Evolutionary conservation across 768 basidiomycete species (phyloP), one percentile per base, ranked within the genome.

Genomic region (Psilocybe subaeruginosa): DNA sequence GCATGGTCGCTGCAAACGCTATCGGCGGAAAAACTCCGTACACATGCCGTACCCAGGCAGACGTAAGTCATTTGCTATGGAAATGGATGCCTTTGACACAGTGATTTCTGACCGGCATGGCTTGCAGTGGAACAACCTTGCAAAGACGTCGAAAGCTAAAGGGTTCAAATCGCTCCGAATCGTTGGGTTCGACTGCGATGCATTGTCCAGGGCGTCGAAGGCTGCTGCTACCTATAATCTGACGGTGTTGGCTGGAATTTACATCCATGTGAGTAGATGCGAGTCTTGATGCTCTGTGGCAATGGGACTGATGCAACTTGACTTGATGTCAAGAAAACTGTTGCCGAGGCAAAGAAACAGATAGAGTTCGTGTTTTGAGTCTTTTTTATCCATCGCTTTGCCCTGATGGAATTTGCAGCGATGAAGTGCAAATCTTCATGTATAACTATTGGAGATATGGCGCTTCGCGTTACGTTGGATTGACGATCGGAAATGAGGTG

Each of bases 401-500:
- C 8, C 12, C 37, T 41, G 29, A 45, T 52, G 8, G 50, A 33
- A 14, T 46, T 47, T 39, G 31, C 51, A 79, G 78, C 56, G 69
- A 72, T 45, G 75, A 78, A 30, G 76, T 78, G 3, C 69, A 74
- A 60, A 63, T 66, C 1, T 79, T 78, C 68, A 71, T 70, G 16
- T 52, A 60, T 8, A 76, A 76, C 9, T 72, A 72, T 55, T 59
- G 39, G 8, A 71, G 70, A 58, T 78, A 73, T 37, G 76, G 77
- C 7, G 61, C 72, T 2, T 68, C 67, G 3, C 65, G 71, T 61
- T 79, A 73, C 61, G 61, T 70, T 48, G 78, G 74, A 4, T 65
- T 79, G 50, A 74, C 75, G 0, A 64, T 79, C 53, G 77, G 77
- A 48, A 79, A 79, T 53, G 78, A 79, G 68, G 74, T 72, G 17